Evolutionary conservation across 345 rosid genomes (phyloP), one percentile per base, ranked within the genome.

Genomic region (Pelargonium nanum): DNA sequence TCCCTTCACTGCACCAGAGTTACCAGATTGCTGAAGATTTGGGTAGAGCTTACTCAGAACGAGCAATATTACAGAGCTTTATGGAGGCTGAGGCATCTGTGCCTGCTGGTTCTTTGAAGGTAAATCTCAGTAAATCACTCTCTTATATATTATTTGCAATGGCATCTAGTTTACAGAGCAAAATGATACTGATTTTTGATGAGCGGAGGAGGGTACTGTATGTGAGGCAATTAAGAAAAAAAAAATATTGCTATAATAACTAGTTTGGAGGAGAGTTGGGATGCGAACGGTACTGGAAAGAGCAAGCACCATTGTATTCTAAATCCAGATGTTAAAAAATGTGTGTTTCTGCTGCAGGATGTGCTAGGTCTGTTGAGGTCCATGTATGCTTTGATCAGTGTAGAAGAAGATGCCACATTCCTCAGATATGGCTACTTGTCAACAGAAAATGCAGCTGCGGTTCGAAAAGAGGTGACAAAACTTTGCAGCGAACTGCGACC

Each of bases 21-120:
- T 81, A 89, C 72, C 82, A 84, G 74, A 84, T 89, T 26, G 94
- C 97, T 24, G 94, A 85, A 73, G 98, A 92, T 77, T 64, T 92
- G 64, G 91, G 88, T 60, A 81, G 84, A 78, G 98, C 97, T 67
- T 92, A 87, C 72, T 70, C 97, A 9, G 98, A 92, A 64, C 74
- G 87, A 73, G 67, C 82, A 57, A 79, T 84, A 61, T 67, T 89
- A 56, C 84, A 85, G 66, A 81, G 70, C 54, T 77, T 85, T 67
- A 48, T 83, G 20, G 81, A 81, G 62, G 77, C 83, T 0, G 98
- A 89, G 67, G 77, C 71, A 68, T 74, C 75, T 53, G 65, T 72
- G 56, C 61, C 83, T n/a, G 20, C 59, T 57, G 83, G 83, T 66
- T 64, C 89, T 19, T 56, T 88, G 61, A 92, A 86, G 92, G 95